Conservation (phyloP, 495 filamentous ascomycete genomes). For the Neurospora cerealis region DNA sequence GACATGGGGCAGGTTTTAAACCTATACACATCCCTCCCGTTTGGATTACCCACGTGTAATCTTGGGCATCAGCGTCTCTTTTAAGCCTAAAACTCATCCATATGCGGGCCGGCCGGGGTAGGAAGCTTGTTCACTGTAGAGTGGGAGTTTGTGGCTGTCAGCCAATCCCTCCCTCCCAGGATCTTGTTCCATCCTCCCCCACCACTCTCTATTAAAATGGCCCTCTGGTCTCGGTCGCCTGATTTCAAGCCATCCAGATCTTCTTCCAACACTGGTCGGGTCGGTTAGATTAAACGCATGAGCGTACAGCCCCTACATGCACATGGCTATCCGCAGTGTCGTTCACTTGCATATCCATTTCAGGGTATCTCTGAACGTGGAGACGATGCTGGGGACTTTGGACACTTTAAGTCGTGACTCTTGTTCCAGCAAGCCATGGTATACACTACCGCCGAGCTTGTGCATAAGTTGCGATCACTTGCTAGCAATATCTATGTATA, state of each 20-base stretch:
- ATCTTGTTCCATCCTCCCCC: slow-evolving; percentile 2
- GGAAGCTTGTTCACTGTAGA: background rate
- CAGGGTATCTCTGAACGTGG: background rate
- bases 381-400: background rate
- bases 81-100: slow-evolving; percentile 12
- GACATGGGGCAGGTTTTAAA: background rate
- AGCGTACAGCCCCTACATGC: background rate
- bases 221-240: slow-evolving; percentile 16
- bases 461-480: background rate
- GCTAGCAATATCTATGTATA: background rate
- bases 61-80: slow-evolving; percentile 4
- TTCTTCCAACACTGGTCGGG: slow-evolving; percentile 2
- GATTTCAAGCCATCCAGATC: slow-evolving; percentile 16
- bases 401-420: background rate
- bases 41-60: slow-evolving; percentile 7
- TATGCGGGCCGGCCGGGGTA: slow-evolving; percentile 1
- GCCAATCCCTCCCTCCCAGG: slow-evolving; percentile 1
- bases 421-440: background rate
- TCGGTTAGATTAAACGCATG: slow-evolving; percentile 11
- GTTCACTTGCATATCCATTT: background rate
- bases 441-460: background rate
- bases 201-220: background rate
- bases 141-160: slow-evolving; percentile 1
- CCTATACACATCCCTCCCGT: background rate
- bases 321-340: background rate